Percentiles rank a stretch among this genome's conserved stretches.
Conservation (phyloP, 2,329 filamentous ascomycete species). For the Aspergillus fijiensis region DNA sequence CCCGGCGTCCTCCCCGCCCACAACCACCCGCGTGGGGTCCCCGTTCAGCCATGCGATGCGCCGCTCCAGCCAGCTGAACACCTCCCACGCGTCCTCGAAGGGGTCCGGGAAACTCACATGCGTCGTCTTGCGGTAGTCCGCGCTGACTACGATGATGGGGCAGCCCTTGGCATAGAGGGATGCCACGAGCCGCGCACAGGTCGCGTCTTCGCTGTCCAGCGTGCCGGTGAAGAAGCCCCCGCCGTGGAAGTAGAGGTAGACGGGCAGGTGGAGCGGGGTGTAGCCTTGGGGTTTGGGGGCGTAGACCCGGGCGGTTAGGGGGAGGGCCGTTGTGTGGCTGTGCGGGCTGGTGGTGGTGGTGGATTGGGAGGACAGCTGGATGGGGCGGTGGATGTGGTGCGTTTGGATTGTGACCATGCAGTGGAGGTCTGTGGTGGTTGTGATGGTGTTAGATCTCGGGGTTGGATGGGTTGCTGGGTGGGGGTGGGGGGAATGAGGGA, state of each 20-base stretch:
- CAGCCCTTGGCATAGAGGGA: constrained; percentile 19
- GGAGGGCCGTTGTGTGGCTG: neutral
- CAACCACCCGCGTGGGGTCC: constrained; percentile 41
- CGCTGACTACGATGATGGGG: constrained; percentile 50
- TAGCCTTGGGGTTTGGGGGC: neutral
- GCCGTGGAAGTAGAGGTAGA: constrained; percentile 56
- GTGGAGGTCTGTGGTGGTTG: neutral
- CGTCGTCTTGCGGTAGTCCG: constrained; percentile 61
- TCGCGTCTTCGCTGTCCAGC: constrained; percentile 53
- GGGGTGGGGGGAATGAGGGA: neutral
- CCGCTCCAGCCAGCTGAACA: constrained; percentile 55
- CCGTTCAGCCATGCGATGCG: constrained; percentile 40
- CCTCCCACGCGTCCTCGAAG: constrained; percentile 55
- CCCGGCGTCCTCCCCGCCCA: constrained; percentile 54
- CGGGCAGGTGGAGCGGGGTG: constrained; percentile 39
- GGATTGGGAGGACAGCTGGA: neutral
- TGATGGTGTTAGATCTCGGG: neutral
- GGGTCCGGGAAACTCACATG: constrained; percentile 54
- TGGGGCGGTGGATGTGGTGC: no score
- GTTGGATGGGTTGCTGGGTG: neutral
- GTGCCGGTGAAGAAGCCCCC: constrained; percentile 60
- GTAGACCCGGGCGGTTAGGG: neutral
- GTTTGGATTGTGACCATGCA: no score
- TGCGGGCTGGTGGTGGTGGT: neutral
- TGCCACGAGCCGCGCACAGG: constrained; percentile 51